phyloP scores from a whole-genome alignment of 139 green algal genomes.

The Haematococcus lacustris region DNA sequence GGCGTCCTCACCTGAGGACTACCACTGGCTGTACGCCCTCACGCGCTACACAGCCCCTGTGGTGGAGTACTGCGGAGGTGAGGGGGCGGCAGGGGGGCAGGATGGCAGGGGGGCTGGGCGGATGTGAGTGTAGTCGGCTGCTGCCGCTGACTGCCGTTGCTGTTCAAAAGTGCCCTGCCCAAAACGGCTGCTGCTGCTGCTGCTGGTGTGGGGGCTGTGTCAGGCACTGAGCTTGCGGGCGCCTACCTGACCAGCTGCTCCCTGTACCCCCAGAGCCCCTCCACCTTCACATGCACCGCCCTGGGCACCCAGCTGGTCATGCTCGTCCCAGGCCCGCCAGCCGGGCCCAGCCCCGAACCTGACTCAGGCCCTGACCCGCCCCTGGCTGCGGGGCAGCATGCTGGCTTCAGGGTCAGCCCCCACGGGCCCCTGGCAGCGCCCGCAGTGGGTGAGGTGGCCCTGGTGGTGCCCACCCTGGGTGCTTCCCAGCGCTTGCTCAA shows the following conservation, averaged over 20 bases:
- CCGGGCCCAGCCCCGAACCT: no score
- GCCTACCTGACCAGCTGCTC: conserved; percentile 64
- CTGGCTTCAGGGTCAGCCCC: background rate
- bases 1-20: conserved; percentile 64
- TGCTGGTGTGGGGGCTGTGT: no score
- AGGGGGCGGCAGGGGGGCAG: background rate
- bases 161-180: no score
- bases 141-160: no score
- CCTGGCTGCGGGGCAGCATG: no score
- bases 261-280: conserved; percentile 69
- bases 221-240: conserved; percentile 84
- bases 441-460: conserved; percentile 48
- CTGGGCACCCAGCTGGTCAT: conserved; percentile 50
- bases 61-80: conserved; percentile 86
- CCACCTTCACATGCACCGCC: conserved; percentile 66
- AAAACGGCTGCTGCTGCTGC: no score
- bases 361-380: no score
- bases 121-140: no score
- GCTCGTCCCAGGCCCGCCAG: no score
- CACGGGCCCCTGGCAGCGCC: background rate
- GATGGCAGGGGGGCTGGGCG: no score
- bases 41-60: conserved; percentile 66
- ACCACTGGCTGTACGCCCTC: conserved; percentile 61
- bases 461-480: conserved; percentile 71
- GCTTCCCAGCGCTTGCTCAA: conserved; percentile 79